Conservation (phyloP, 1,139 yeast genomes). For the Debaryomyces nepalensis region DNA sequence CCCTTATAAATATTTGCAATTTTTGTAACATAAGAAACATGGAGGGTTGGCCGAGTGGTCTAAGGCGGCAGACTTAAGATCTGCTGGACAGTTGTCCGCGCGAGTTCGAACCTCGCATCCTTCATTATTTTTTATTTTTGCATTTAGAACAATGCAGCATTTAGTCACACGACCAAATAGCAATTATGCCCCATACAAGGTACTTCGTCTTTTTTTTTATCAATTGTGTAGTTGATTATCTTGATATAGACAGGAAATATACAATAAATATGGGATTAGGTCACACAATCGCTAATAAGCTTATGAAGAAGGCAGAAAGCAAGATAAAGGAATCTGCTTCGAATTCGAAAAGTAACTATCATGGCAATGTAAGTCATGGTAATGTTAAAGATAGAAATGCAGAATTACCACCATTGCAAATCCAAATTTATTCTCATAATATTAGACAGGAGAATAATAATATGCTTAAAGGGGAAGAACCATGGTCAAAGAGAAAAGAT, state of each 20-base stretch:
- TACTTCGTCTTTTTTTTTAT: background rate
- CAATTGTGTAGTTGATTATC: background rate
- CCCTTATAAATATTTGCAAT: too few relatives aligned
- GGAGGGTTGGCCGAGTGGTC: conserved; percentile 62
- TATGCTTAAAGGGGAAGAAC: conserved; percentile 32
- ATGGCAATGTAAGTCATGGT: conserved; percentile 9
- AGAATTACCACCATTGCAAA: conserved; percentile 18
- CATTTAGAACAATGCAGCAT: conserved; percentile 1
- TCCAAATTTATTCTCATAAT: conserved; percentile 49
- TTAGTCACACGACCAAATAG: conserved; percentile 9
- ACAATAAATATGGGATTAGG: conserved; percentile 13
- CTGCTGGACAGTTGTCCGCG: conserved; percentile 64
- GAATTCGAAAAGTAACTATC: conserved; percentile 7
- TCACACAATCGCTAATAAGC: conserved; percentile 13
- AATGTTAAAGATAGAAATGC: conserved; percentile 14
- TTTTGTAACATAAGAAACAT: too few relatives aligned
- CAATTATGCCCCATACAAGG: background rate
- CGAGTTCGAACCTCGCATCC: conserved; percentile 89
- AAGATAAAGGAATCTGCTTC: conserved; percentile 12
- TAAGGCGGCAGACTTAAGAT: conserved; percentile 54
- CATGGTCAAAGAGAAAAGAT: conserved; percentile 41
- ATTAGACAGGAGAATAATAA: conserved; percentile 42
- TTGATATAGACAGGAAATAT: background rate
- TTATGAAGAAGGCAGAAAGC: conserved; percentile 12
- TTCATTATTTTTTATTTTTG: conserved; percentile 52